These are phyloP conservation scores for Elsinoe australis DNA, from an alignment of 2,329 filamentous ascomycete genomes.

Conservation along the genomic window DNA sequence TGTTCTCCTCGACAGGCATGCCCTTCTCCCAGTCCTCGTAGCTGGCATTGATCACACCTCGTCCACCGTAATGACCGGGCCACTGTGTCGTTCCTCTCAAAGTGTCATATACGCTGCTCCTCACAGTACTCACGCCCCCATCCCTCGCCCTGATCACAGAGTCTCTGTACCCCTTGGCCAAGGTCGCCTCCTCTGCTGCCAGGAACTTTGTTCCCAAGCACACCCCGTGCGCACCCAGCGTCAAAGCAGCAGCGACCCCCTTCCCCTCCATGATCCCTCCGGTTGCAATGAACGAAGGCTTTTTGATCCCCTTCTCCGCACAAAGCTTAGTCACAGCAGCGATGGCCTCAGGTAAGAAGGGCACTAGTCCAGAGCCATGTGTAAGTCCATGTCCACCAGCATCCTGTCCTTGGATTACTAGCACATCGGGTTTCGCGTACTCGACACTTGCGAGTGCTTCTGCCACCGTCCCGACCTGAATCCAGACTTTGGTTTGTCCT, in stretches of 20 bases:
- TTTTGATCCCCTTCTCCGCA: slow-evolving; percentile 5
- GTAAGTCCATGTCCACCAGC: slow-evolving; percentile 58
- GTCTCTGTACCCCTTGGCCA: slow-evolving; percentile 40
- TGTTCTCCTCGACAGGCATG: slow-evolving; percentile 37
- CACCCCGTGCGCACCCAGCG: slow-evolving; percentile 46
- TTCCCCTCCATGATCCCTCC: slow-evolving; percentile 51
- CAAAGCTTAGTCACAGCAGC: slow-evolving; percentile 34
- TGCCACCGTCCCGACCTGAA: slow-evolving; percentile 54
- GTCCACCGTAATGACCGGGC: slow-evolving; percentile 50
- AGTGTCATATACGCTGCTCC: slow-evolving; percentile 46
- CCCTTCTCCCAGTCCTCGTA: slow-evolving; percentile 36
- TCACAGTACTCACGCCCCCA: slow-evolving; percentile 44
- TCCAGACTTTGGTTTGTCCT: slow-evolving; percentile 43
- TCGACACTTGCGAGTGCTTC: slow-evolving; percentile 45
- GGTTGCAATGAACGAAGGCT: slow-evolving; percentile 41
- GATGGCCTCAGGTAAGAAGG: slow-evolving; percentile 51
- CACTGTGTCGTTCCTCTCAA: slow-evolving; percentile 51
- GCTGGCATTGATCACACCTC: slow-evolving; percentile 51
- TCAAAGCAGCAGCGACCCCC: slow-evolving; percentile 47
- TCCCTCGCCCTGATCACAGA: slow-evolving; percentile 42
- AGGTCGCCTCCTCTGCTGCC: slow-evolving; percentile 40
- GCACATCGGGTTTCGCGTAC: slow-evolving; percentile 45
- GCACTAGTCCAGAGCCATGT: slow-evolving; percentile 48
- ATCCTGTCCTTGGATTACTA: slow-evolving; percentile 57
- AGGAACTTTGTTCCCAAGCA: slow-evolving; percentile 60